phyloP scores from a whole-genome alignment of 441 rosid genomes.

The Erodium chrysanthum region DNA sequence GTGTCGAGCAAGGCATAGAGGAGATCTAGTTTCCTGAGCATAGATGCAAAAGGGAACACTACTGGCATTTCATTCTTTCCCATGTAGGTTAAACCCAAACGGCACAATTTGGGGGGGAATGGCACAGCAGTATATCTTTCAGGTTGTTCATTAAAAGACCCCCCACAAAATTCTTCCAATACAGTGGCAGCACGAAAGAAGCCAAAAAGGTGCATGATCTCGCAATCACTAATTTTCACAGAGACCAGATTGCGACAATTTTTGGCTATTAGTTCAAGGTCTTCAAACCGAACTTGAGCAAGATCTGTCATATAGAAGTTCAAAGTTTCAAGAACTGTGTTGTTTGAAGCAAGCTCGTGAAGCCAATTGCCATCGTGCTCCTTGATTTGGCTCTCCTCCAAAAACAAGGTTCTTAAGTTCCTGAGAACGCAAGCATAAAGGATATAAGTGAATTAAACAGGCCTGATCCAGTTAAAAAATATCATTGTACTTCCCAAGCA shows the following conservation, averaged over 20 bases:
- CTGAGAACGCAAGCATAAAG: too few relatives aligned
- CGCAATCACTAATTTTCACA: conserved; percentile 60
- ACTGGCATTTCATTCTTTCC: conserved; percentile 64
- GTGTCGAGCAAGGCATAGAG: conserved; percentile 70
- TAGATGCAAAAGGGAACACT: conserved; percentile 60
- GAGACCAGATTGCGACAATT: conserved; percentile 56
- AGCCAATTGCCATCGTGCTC: conserved; percentile 81
- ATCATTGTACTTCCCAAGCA: background rate
- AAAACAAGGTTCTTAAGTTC: conserved; percentile 53
- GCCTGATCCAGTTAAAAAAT: background rate
- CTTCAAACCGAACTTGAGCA: conserved; percentile 34
- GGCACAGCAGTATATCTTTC: conserved; percentile 35
- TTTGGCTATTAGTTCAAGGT: conserved; percentile 63
- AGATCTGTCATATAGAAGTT: conserved; percentile 81
- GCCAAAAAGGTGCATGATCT: conserved; percentile 51
- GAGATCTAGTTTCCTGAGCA: conserved; percentile 66
- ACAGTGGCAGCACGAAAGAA: conserved; percentile 53
- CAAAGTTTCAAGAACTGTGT: conserved; percentile 57
- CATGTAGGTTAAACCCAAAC: conserved; percentile 67
- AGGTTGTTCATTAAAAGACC: conserved; percentile 45
- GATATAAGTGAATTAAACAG: too few relatives aligned
- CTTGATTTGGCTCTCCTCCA: conserved; percentile 64
- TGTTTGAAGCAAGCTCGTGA: conserved; percentile 64
- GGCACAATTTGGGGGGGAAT: conserved; percentile 51
- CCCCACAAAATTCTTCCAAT: conserved; percentile 87